A percentile compares a stretch with the other conserved stretches of the same genome.
These are phyloP conservation scores for Dryas alaskensis DNA, from an alignment of 306 rosid genomes.

Conservation along the genomic window DNA sequence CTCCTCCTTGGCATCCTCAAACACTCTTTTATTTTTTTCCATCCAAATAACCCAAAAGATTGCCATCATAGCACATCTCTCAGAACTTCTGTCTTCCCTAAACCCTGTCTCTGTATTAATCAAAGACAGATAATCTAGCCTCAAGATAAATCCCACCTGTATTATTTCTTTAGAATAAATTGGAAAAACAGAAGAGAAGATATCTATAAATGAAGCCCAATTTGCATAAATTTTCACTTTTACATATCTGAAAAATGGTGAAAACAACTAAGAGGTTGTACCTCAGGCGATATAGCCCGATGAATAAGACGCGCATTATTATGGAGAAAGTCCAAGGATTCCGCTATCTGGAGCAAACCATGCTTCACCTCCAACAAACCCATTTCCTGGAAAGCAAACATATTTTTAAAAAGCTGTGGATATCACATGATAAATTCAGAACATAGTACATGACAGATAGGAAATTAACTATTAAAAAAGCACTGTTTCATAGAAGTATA, in stretches of 20 bases:
- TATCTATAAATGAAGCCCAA: neutral
- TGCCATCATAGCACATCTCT: too few species aligned
- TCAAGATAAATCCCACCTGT: neutral
- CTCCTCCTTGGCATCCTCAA: too few species aligned
- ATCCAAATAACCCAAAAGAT: too few species aligned
- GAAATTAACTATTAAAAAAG: neutral
- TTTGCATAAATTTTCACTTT: neutral
- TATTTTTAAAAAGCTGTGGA: slow-evolving; percentile 4
- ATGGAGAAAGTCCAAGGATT: slow-evolving; percentile 89
- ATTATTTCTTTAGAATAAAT: neutral
- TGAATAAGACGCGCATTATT: slow-evolving; percentile 88
- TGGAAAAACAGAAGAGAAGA: neutral
- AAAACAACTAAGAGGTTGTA: slow-evolving; percentile 17
- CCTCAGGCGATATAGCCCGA: slow-evolving; percentile 95
- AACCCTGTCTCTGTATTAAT: too few species aligned
- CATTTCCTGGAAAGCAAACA: slow-evolving; percentile 62
- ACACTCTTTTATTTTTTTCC: too few species aligned
- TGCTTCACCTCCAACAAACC: slow-evolving; percentile 93
- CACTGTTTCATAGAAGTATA: neutral
- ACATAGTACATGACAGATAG: neutral
- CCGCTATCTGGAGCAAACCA: slow-evolving; percentile 93
- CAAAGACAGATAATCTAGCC: slow-evolving; percentile 2
- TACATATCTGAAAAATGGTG: neutral
- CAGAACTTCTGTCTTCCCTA: too few species aligned
- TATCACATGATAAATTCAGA: neutral